Percentiles rank a stretch among this genome's conserved stretches.
These are phyloP conservation scores for Sclerotinia spermophila DNA, from an alignment of 2,329 filamentous ascomycete genomes.

Conservation along the genomic window DNA sequence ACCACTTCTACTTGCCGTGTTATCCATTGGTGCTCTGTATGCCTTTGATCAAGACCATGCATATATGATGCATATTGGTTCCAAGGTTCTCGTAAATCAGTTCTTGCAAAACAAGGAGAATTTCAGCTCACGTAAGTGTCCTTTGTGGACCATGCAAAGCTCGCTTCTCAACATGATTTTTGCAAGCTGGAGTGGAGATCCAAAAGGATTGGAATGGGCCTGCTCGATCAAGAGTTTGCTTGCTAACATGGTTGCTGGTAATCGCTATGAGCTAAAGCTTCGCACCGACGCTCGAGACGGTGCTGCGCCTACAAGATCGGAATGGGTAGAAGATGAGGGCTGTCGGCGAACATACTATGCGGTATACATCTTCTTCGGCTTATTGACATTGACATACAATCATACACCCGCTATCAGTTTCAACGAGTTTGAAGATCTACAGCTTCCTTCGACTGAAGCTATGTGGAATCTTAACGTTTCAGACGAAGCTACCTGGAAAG, in stretches of 20 bases:
- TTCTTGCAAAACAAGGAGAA: conserved; percentile 98
- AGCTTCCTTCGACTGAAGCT: conserved; percentile 88
- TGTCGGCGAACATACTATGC: conserved; percentile 96
- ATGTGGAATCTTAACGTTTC: conserved; percentile 82
- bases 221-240: conserved; percentile 98
- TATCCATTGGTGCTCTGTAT: conserved; percentile 94
- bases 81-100: conserved; percentile 94
- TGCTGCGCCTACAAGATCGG: conserved; percentile 69
- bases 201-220: conserved; percentile 96
- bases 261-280: conserved; percentile 92
- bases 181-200: conserved; percentile 97
- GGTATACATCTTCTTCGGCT: conserved; percentile 97
- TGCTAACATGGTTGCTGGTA: conserved; percentile 97
- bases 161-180: conserved; percentile 98
- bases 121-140: conserved; percentile 96
- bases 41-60: conserved; percentile 97
- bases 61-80: conserved; percentile 95
- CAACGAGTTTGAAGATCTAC: conserved; percentile 93
- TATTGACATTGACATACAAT: conserved; percentile 93
- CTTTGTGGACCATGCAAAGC: conserved; percentile 97
- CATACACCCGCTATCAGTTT: conserved; percentile 97
- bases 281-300: conserved; percentile 83
- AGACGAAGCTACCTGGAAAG: conserved; percentile 81
- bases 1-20: conserved; percentile 78
- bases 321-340: conserved; percentile 97